Percentiles rank a stretch among this genome's conserved stretches.
These are phyloP conservation scores for Chrysopogon serrulatus DNA, from an alignment of 176 grass and related monocot genomes.

Conservation along the genomic window DNA sequence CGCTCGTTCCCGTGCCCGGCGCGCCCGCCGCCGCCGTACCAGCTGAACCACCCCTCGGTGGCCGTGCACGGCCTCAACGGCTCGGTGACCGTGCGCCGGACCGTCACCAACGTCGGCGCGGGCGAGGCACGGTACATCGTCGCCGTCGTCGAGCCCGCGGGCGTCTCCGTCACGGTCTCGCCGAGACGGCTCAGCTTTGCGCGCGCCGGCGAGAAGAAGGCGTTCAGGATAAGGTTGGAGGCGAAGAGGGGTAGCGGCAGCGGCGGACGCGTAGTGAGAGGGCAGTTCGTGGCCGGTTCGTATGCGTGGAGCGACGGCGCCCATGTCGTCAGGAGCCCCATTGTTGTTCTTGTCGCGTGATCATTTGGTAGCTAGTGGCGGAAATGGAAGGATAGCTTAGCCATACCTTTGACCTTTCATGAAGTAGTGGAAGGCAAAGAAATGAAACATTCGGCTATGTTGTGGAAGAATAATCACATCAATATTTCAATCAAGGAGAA, in stretches of 20 bases:
- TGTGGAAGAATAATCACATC: background rate
- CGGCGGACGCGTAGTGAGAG: background rate
- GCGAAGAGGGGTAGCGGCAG: background rate
- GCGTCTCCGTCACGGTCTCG: slow-evolving; percentile 51
- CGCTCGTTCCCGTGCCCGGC: slow-evolving; percentile 51
- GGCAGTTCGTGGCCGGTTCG: slow-evolving; percentile 41
- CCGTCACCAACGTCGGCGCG: slow-evolving; percentile 75
- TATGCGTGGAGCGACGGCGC: slow-evolving; percentile 71
- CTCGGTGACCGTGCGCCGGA: slow-evolving; percentile 42
- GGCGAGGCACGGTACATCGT: slow-evolving; percentile 41
- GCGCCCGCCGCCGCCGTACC: slow-evolving; percentile 29
- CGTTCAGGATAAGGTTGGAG: slow-evolving; percentile 36
- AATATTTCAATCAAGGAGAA: background rate
- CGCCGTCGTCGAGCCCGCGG: slow-evolving; percentile 32
- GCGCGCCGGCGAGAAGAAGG: slow-evolving; percentile 43
- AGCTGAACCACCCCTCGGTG: slow-evolving; percentile 86
- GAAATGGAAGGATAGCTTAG: background rate
- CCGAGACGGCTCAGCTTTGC: slow-evolving; percentile 50
- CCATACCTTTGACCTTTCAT: background rate
- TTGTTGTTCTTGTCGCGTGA: slow-evolving; percentile 51
- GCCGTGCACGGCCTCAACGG: slow-evolving; percentile 48
- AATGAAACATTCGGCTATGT: background rate
- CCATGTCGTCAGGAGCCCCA: slow-evolving; percentile 71
- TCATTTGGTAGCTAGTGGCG: background rate
- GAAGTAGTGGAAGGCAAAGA: background rate